Evolutionary conservation across 371 early-diverging fungal species (phyloP).

Genomic region (Mortierella sp.): DNA sequence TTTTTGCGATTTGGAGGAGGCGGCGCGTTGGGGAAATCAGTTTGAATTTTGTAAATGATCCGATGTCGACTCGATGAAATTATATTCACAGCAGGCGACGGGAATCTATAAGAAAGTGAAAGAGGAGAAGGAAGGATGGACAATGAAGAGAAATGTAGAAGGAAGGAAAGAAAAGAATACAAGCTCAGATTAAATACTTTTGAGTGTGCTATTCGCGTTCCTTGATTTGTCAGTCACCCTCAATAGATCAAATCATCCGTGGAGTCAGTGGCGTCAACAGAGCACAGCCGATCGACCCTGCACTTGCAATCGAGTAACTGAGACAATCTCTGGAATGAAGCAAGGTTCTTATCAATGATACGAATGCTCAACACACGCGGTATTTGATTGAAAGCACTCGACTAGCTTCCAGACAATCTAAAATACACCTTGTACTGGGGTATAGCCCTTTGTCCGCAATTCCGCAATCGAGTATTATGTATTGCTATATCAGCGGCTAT

Average conservation of each 20-base stretch:
- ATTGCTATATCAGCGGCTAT: no score
- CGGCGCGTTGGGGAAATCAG: constrained; percentile 59
- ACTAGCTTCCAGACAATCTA: no score
- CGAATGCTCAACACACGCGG: no score
- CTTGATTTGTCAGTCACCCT: constrained; percentile 40
- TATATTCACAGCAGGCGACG: constrained; percentile 34
- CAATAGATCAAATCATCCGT: constrained; percentile 9
- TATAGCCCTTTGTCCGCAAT: no score
- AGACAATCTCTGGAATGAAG: no score
- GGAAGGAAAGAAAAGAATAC: background rate
- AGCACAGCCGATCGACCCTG: background rate
- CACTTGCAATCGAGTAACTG: background rate
- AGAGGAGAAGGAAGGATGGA: background rate
- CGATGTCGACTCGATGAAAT: constrained; percentile 51
- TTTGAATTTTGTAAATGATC: constrained; percentile 29
- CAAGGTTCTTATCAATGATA: no score
- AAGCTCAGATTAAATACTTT: constrained; percentile 2
- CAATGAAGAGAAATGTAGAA: constrained; percentile 10
- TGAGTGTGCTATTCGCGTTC: constrained; percentile 17
- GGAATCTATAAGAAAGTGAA: constrained; percentile 27
- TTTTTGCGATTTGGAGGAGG: constrained; percentile 51
- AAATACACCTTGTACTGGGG: no score
- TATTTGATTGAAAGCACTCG: no score
- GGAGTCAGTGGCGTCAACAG: background rate
- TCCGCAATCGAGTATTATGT: no score